Percentiles rank a stretch among this genome's conserved stretches.
Conservation (phyloP, 768 basidiomycete genomes). For the Tephrocybe sp. region DNA sequence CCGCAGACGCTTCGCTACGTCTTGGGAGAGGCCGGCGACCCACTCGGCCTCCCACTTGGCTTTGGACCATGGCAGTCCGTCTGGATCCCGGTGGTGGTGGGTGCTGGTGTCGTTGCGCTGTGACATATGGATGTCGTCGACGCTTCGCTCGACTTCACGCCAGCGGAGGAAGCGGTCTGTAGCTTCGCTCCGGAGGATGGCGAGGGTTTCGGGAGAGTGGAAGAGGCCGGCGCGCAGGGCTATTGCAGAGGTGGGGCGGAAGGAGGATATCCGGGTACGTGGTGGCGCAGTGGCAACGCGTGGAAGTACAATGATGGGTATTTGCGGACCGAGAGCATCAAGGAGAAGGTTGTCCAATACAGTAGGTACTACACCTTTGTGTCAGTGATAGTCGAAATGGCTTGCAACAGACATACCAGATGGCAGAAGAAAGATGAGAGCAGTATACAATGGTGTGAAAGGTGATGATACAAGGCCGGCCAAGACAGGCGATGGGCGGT, state of each 20-base stretch:
- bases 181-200: conserved; percentile 59
- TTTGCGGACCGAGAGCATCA: conserved; percentile 46
- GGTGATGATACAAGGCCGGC: conserved; percentile 58
- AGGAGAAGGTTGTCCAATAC: conserved; percentile 46
- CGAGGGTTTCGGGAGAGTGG: conserved; percentile 61
- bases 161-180: conserved; percentile 70
- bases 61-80: conserved; percentile 52
- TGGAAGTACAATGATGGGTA: conserved; percentile 59
- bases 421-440: conserved; percentile 52
- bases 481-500: conserved; percentile 49
- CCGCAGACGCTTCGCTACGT: conserved; percentile 53
- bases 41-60: conserved; percentile 68
- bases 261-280: conserved; percentile 47
- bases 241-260: conserved; percentile 50
- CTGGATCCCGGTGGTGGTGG: conserved; percentile 12
- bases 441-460: conserved; percentile 59
- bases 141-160: conserved; percentile 66
- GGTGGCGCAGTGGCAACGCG: conserved; percentile 32
- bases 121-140: conserved; percentile 38
- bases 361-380: conserved; percentile 28
- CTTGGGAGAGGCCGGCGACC: conserved; percentile 58
- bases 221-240: conserved; percentile 63
- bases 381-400: conserved; percentile 7
- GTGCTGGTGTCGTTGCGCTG: conserved; percentile 23
- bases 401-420: conserved; percentile 36